A percentile compares a stretch with the other conserved stretches of the same genome.
phyloP scores from a whole-genome alignment of 208 protist genomes.

The Vickermania spadyakhi region DNA sequence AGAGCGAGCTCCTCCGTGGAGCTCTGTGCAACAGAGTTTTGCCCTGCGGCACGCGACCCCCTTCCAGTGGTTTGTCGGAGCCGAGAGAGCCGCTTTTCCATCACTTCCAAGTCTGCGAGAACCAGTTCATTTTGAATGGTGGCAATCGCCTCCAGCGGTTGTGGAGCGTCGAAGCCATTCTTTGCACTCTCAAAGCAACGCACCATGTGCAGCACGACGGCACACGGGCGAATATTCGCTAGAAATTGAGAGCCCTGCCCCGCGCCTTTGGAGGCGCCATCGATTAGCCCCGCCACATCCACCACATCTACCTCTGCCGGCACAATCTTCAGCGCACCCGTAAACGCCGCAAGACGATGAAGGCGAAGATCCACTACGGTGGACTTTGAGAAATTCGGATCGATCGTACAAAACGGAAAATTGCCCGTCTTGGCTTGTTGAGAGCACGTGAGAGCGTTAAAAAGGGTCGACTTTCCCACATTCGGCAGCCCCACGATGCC shows the following conservation, averaged over 20 bases:
- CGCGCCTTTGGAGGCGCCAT: conserved; percentile 70
- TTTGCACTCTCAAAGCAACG: conserved; percentile 80
- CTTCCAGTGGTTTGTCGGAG: conserved; percentile 18
- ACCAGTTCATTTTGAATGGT: conserved; percentile 73
- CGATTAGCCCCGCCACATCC: conserved; percentile 88
- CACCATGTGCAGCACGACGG: conserved; percentile 80
- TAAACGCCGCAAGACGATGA: conserved; percentile 54
- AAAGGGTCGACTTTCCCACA: conserved; percentile 90
- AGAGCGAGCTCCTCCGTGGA: conserved; percentile 30
- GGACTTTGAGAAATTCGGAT: conserved; percentile 79
- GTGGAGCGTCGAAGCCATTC: conserved; percentile 71
- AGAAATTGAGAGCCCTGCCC: conserved; percentile 88
- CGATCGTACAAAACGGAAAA: conserved; percentile 91
- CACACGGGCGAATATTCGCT: conserved; percentile 70
- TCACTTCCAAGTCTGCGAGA: conserved; percentile 67
- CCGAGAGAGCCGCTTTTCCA: conserved; percentile 56
- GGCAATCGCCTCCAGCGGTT: conserved; percentile 70
- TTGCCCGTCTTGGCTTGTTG: conserved; percentile 88
- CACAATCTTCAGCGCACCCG: conserved; percentile 46
- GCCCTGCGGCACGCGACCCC: not conserved
- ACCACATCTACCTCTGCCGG: conserved; percentile 78
- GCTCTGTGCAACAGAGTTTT: not conserved
- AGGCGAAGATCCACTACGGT: conserved; percentile 71
- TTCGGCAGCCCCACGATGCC: conserved; percentile 89
- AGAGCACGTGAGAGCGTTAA: conserved; percentile 89